Base-by-base conservation (phyloP, 78 protist genomes). In the Dictyostelium purpureum region DNA sequence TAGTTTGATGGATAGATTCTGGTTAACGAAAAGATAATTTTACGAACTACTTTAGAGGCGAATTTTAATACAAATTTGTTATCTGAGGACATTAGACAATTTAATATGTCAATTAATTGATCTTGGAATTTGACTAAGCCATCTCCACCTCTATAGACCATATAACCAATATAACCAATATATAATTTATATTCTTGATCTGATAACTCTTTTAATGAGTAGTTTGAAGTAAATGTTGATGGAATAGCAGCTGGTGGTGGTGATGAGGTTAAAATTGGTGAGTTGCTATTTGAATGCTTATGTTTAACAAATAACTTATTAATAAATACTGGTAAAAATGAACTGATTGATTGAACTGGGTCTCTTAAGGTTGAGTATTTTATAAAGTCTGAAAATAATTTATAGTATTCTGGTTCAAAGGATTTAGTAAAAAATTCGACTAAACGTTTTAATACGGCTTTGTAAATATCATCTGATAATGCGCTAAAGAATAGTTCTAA, bases 331-430 rank as follows among this genome's bases (percentile, higher is more conserved):
- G 92, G 92, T 28, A 85, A 38, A 45, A 85, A 59, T 18, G 57
- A 49, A 26, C 57, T 21, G 11, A 85, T 19, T 42, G 92, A 52
- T 47, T 85, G 57, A 1, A 51, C 9, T 4, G 92, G 92, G 35
- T 73, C 69, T 5, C 92, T 33, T 26, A 85, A 31, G 24, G 82
- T 73, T 16, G 82, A 49, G 9, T 81, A n/a, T 35, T 61, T 73
- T 24, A 85, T 45, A 35, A 85, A 49, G 10, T 28, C 33, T 31
- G 82, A 67, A 31, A 71, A 73, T 73, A 73, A 82, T 59, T 85
- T 85, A 57, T 85, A 85, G n/a, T 85, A 85, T 37, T 85, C 92
- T 31, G 92, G 92, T 43, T 85, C 77, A 57, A 67, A 85, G 0
- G 54, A 47, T 66, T 73, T 73, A 11, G 74, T 37, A 24, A 85